Evolutionary conservation across 192 early-diverging fungal genomes (phyloP).

Genomic region (Coemansia sp.): DNA sequence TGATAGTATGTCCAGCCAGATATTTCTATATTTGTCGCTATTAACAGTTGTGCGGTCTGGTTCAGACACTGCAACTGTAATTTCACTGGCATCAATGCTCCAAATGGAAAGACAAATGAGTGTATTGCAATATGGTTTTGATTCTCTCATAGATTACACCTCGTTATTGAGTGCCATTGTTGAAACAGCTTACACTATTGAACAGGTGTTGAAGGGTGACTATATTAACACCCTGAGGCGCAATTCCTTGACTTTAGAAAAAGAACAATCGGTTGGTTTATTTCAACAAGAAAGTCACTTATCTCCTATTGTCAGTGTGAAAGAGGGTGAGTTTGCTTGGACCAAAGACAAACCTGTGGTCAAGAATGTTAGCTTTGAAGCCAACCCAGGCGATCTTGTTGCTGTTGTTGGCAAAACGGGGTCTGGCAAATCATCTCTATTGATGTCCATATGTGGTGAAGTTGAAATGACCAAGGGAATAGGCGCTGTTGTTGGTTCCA

Average conservation of each 20-base stretch:
- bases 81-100: conserved; percentile 17
- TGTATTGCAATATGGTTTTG: not conserved
- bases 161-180: not conserved
- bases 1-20: not conserved
- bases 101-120: conserved; percentile 11
- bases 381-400: conserved; percentile 63
- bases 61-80: not conserved
- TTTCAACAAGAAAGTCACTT: not conserved
- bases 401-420: conserved; percentile 85
- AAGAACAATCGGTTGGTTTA: not conserved
- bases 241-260: not conserved
- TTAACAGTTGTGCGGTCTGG: conserved; percentile 13
- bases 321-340: conserved; percentile 32
- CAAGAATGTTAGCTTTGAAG: conserved; percentile 52
- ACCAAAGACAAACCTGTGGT: conserved; percentile 6
- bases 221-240: conserved; percentile 24
- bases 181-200: conserved; percentile 8
- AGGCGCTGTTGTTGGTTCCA: conserved; percentile 48
- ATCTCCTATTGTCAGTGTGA: conserved; percentile 3
- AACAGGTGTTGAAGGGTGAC: conserved; percentile 25
- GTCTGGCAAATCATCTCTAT: conserved; percentile 78
- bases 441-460: conserved; percentile 75
- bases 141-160: not conserved
- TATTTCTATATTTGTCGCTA: conserved; percentile 19
- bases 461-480: conserved; percentile 57